phyloP scores from a whole-genome alignment of 495 filamentous ascomycete genomes.

The Trichoderma reesei region DNA sequence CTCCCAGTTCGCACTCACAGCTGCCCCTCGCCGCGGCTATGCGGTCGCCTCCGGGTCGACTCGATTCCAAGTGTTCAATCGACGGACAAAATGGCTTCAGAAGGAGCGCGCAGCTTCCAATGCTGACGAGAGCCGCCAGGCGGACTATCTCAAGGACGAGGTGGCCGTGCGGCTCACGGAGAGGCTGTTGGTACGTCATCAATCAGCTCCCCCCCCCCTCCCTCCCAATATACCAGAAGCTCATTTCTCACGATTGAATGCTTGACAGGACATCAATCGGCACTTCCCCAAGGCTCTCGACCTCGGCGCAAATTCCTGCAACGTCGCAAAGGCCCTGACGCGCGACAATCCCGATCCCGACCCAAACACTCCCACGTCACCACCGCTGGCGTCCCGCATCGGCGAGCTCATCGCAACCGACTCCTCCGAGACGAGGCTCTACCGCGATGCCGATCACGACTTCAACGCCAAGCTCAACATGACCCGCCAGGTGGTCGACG shows the following conservation, averaged over 20 bases:
- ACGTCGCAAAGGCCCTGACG: constrained; percentile 74
- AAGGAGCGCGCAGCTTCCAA: constrained; percentile 74
- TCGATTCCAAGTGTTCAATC: constrained; percentile 83
- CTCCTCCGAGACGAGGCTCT: constrained; percentile 63
- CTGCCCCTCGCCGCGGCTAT: constrained; percentile 43
- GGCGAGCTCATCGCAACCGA: constrained; percentile 68
- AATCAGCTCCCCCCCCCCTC: neutral
- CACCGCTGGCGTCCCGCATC: constrained; percentile 58
- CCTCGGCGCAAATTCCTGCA: constrained; percentile 90
- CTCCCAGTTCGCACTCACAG: neutral
- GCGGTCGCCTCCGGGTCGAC: constrained; percentile 66
- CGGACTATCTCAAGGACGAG: constrained; percentile 90
- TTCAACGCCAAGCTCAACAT: constrained; percentile 68
- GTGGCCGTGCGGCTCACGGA: constrained; percentile 79
- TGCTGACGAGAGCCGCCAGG: constrained; percentile 58
- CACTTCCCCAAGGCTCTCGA: constrained; percentile 78
- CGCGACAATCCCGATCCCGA: constrained; percentile 54
- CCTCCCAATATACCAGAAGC: neutral
- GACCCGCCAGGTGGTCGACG: constrained; percentile 58
- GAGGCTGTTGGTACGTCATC: constrained; percentile 59
- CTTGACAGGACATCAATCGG: constrained; percentile 75
- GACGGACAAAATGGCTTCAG: constrained; percentile 75
- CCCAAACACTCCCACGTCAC: constrained; percentile 37
- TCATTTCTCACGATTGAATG: constrained; percentile 4
- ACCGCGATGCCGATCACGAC: constrained; percentile 67